These are phyloP conservation scores for Wickerhamiella pararugosa DNA, from an alignment of 1,139 yeast species.

Conservation along the genomic window DNA sequence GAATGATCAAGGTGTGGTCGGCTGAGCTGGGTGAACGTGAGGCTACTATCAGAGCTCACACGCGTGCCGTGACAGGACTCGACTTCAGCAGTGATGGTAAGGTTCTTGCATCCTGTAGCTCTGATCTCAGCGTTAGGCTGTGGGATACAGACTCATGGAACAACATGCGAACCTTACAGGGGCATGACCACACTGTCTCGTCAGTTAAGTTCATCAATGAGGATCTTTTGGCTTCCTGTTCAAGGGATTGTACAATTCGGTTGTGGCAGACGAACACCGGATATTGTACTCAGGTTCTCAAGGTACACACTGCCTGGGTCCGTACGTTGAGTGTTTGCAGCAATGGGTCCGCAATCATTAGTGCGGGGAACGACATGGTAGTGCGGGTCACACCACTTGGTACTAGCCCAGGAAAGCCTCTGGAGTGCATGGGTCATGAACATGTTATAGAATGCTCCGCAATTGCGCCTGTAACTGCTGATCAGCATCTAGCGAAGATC, in stretches of 20 bases:
- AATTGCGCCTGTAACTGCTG: slow-evolving; percentile 45
- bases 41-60: slow-evolving; percentile 57
- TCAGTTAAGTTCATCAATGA: slow-evolving; percentile 30
- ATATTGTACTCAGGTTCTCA: slow-evolving; percentile 45
- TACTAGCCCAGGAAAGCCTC: slow-evolving; percentile 37
- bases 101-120: slow-evolving; percentile 49
- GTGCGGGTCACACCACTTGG: slow-evolving; percentile 32
- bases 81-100: slow-evolving; percentile 13
- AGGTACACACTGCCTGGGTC: slow-evolving; percentile 85
- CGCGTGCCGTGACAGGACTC: slow-evolving; percentile 42
- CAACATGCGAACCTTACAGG: slow-evolving; percentile 51
- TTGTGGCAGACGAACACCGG: slow-evolving; percentile 70
- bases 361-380: slow-evolving; percentile 75
- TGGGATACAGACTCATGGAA: slow-evolving; percentile 46
- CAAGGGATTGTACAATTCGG: slow-evolving; percentile 60
- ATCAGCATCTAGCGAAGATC: slow-evolving; percentile 36
- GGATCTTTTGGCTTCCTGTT: slow-evolving; percentile 45
- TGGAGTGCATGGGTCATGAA: slow-evolving; percentile 58
- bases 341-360: slow-evolving; percentile 44
- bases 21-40: slow-evolving; percentile 56
- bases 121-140: slow-evolving; percentile 57
- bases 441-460: slow-evolving; percentile 70
- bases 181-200: slow-evolving; percentile 87
- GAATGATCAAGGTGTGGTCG: slow-evolving; percentile 64
- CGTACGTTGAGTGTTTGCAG: slow-evolving; percentile 41